Evolutionary conservation across 2,329 filamentous ascomycete species (phyloP).

Genomic region (Calonectria crousiana): DNA sequence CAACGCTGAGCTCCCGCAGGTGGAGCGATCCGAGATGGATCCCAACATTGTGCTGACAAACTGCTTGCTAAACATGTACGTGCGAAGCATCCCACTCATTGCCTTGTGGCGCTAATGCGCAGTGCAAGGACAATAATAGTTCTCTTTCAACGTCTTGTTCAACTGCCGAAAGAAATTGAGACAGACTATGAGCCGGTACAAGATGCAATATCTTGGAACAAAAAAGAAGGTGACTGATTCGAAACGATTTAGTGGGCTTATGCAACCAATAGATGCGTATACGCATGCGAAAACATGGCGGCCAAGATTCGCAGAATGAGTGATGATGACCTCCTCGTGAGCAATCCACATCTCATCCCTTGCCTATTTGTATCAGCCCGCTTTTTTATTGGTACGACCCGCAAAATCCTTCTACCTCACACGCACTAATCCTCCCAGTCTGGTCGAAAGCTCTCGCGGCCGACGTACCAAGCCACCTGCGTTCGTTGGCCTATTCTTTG

Average conservation of each 20-base stretch:
- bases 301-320: background rate
- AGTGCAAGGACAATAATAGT: background rate
- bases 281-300: background rate
- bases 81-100: background rate
- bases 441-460: background rate
- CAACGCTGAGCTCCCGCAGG: background rate
- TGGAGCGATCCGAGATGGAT: background rate
- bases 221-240: background rate
- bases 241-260: background rate
- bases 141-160: background rate
- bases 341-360: background rate
- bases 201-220: background rate
- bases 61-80: background rate
- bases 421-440: background rate
- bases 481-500: background rate
- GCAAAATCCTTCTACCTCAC: rapidly evolving
- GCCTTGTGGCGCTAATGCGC: background rate
- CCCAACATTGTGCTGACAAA: background rate
- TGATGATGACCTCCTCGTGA: background rate
- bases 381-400: background rate
- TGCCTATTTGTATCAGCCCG: background rate
- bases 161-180: background rate
- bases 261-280: background rate
- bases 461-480: background rate
- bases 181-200: background rate